Base-by-base conservation (phyloP, 1,139 yeast genomes). In the Saccharomyces hybrid region DNA sequence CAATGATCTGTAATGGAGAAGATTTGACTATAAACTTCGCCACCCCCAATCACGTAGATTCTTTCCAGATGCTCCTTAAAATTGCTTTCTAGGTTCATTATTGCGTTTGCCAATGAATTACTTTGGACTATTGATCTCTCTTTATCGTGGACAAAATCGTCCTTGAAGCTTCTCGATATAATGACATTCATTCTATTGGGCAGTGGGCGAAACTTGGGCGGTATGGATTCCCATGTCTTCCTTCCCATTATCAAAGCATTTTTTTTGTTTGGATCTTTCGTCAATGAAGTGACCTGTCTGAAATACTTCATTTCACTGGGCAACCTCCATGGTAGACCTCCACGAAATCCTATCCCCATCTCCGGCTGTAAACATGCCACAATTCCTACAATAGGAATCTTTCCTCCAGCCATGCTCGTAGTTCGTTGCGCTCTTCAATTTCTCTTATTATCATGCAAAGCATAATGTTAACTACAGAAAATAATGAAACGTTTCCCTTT, bases 161-260 rank as follows among this genome's bases (percentile, higher is more conserved):
- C 57, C 34, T 61, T 62, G 59, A 54, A 71, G 57, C 71, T 62
- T 50, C 91, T 74, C 4, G 96, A 85, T 20, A 93, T 72, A 0
- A 93, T 81, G 9, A 91, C 82, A 67, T 95, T 95, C 48, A 83
- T 59, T 55, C 99, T 77, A 52, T 77, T 81, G 2, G 85, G 84
- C 50, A 93, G 76, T 0, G 99, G 99, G 59, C 96, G 76, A 71
- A 89, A 93, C 67, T 78, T 83, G 0, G 71, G 57, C 0, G 99
- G 99, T 49, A 93, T 90, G 7, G 96, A 88, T 42, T 90, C 95
- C 96, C 98, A 93, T 1, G 99, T 93, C 66, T 84, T 86, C 55
- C 97, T 78, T 5, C 99, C 99, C 99, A 95, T 93, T 8, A 95
- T 77, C 13, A 95, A 98, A 0, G 90, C 95, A 63, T 91, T 88